A percentile compares a stretch with the other conserved stretches of the same genome.
Evolutionary conservation across 192 early-diverging fungal genomes (phyloP).

Genomic region (Chytriomyces sp.): DNA sequence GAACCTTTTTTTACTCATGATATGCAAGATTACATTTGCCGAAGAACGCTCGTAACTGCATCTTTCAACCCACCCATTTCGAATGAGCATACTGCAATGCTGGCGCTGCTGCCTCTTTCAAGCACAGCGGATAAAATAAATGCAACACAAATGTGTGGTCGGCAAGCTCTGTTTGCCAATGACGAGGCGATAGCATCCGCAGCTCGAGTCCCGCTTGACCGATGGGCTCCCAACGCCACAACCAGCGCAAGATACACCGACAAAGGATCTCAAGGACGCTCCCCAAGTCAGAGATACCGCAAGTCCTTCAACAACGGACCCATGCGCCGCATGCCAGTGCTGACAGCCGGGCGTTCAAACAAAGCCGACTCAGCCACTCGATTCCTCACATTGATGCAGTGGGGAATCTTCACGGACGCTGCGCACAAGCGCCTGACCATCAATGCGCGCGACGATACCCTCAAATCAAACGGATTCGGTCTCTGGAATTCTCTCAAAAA

Average conservation of each 20-base stretch:
- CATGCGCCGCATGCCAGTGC: conserved; percentile 13
- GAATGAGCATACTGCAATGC: too few relatives aligned
- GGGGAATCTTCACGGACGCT: conserved; percentile 17
- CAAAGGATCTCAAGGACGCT: not conserved
- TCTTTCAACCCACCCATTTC: too few relatives aligned
- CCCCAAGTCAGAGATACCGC: not conserved
- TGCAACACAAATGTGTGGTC: conserved; percentile 23
- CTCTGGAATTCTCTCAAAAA: conserved; percentile 40
- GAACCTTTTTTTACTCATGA: too few relatives aligned
- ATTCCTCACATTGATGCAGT: not conserved
- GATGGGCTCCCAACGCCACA: not conserved
- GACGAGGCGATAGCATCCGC: not conserved
- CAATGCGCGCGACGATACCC: conserved; percentile 53
- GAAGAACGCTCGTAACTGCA: too few relatives aligned
- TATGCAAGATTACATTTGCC: too few relatives aligned
- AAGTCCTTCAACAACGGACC: conserved; percentile 21
- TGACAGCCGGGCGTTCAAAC: not conserved
- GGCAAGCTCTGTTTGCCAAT: conserved; percentile 8
- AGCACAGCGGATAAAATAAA: too few relatives aligned
- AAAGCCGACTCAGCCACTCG: not conserved
- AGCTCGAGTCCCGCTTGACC: not conserved
- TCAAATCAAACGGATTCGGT: conserved; percentile 9
- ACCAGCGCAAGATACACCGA: not conserved
- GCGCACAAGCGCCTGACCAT: conserved; percentile 30
- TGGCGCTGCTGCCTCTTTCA: too few relatives aligned